Evolutionary conservation across 2,329 filamentous ascomycete genomes (phyloP), one percentile per base, ranked within the genome.

Genomic region (Diaporthe capsici): DNA sequence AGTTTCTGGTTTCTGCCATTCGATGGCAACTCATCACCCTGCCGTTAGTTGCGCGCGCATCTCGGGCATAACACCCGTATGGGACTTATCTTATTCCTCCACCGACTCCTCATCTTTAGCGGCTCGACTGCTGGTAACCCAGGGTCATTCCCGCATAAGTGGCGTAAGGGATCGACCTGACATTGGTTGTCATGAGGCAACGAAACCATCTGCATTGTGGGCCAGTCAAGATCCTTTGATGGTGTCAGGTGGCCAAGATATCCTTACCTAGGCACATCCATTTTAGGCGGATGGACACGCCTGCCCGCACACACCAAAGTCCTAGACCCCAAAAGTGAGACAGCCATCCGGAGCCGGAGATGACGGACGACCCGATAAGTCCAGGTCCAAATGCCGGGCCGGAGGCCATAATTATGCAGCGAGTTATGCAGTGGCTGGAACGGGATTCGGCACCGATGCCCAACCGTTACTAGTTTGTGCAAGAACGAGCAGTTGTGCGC

Each of bases 391-490:
- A 42, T 70, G 49, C 49, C 49, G 47, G 65, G 9, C 65, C 65
- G 49, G 65, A 70, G n/a, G 17, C 31, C 49, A 55, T 31, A 42
- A 12, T 55, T 70, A 42, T 70, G 65, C 65, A 70, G 65, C 65
- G 65, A 55, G 10, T 70, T 70, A 42, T 70, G 65, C 65, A 70
- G 65, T 31, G 49, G 49, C 65, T 42, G 28, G 65, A 39, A 8
- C 31, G 65, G 65, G 15, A 42, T 68, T 68, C 65, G 65, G 65
- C 31, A 39, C 22, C 22, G 47, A 25, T 28, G 65, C 47, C 28
- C 22, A 25, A 25, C 65, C 65, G 47, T 15, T 17, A 53, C 65
- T 68, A 68, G 47, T 39, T 42, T 68, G 31, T 68, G 47, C 65
- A 53, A 68, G 31, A 39, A 25, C 25, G 31, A 65, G 44, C 28